Conservation (phyloP, 1,139 yeast species). For the Geotrichum cucujoidarum region DNA sequence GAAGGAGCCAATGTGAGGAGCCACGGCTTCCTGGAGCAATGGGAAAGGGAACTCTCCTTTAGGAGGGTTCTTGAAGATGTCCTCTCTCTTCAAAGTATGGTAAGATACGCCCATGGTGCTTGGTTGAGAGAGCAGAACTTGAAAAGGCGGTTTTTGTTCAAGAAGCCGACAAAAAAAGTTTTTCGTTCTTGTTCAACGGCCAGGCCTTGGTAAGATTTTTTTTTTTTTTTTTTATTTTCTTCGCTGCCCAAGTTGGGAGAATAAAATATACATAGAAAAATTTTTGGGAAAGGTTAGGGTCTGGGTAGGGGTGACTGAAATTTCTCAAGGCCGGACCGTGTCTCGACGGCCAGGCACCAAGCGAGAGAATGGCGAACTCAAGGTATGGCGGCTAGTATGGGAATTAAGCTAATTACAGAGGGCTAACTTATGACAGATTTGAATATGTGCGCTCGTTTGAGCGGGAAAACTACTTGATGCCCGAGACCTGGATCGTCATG, state of each 20-base stretch:
- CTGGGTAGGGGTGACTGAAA: neutral
- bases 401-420: constrained; percentile 52
- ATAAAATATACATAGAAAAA: neutral
- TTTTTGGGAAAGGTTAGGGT: constrained; percentile 6
- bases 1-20: constrained; percentile 94
- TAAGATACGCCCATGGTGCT: constrained; percentile 44
- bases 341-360: neutral
- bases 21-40: constrained; percentile 77
- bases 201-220: too few species aligned
- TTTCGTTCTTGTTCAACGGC: neutral
- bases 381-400: constrained; percentile 14
- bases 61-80: constrained; percentile 82
- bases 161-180: neutral
- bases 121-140: neutral
- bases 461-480: constrained; percentile 63
- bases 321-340: too few species aligned
- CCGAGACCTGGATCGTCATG: constrained; percentile 75
- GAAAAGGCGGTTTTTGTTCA: constrained; percentile 8
- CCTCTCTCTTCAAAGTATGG: constrained; percentile 83
- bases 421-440: constrained; percentile 72
- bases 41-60: constrained; percentile 80
- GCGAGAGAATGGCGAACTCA: constrained; percentile 26
- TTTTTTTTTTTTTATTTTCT: too few species aligned
- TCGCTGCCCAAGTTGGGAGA: too few species aligned
- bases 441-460: constrained; percentile 87